phyloP scores from a whole-genome alignment of 345 rosid genomes.

The Arabidopsis arenosa region DNA sequence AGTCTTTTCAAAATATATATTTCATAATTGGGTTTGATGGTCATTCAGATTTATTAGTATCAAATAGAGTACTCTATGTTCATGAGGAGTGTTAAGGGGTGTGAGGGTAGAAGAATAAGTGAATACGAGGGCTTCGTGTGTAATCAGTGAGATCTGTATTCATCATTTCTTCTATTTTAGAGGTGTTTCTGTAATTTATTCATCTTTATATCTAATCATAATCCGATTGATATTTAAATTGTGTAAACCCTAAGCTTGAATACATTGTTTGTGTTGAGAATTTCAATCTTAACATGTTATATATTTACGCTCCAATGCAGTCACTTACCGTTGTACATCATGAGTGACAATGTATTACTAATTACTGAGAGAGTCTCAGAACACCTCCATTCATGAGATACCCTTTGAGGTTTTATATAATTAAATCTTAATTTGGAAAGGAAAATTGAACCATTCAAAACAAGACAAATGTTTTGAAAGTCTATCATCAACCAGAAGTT shows the following conservation, averaged over 20 bases:
- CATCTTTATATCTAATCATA: conserved; percentile 9
- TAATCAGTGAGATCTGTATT: conserved; percentile 41
- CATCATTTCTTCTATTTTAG: conserved; percentile 45
- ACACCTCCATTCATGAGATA: no score
- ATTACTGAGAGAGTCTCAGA: not conserved
- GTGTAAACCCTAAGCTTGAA: conserved; percentile 1
- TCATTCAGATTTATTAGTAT: conserved; percentile 17
- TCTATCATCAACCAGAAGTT: not conserved
- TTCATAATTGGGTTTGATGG: conserved; percentile 31
- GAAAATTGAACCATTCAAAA: no score
- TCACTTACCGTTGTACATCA: not conserved
- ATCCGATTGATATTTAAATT: not conserved
- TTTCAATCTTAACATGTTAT: not conserved
- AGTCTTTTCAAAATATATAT: not conserved
- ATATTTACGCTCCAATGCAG: not conserved
- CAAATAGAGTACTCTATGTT: conserved; percentile 14
- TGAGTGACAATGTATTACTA: not conserved
- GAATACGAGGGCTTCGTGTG: conserved; percentile 45
- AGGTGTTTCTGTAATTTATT: conserved; percentile 36
- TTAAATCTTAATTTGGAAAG: no score
- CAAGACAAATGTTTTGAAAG: no score
- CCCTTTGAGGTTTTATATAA: no score
- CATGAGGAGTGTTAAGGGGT: conserved; percentile 25
- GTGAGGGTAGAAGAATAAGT: conserved; percentile 46
- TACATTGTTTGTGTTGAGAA: not conserved